These are phyloP conservation scores for Alternaria solani DNA, from an alignment of 2,329 filamentous ascomycete genomes.

Conservation along the genomic window DNA sequence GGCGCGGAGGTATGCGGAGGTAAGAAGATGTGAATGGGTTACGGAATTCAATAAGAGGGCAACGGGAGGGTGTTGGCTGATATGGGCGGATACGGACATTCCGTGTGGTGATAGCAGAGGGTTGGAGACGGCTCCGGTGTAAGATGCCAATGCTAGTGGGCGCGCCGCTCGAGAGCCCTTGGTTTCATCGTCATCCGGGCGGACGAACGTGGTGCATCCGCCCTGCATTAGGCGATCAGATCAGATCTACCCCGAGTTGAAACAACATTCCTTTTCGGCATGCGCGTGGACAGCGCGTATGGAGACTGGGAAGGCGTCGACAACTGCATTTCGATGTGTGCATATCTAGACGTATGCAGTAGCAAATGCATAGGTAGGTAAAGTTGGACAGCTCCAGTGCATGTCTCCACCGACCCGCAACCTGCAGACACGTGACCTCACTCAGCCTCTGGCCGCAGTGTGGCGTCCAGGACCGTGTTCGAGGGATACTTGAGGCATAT, in stretches of 20 bases:
- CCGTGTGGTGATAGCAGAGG: constrained; percentile 8
- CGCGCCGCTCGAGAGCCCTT: constrained; percentile 13
- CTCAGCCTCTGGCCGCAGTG: constrained; percentile 9
- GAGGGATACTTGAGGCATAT: constrained; percentile 15
- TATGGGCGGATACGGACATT: constrained; percentile 17
- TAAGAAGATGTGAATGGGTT: constrained; percentile 6
- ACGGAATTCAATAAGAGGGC: background rate
- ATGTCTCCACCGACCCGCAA: background rate
- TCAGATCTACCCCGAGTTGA: constrained; percentile 4
- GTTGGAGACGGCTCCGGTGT: constrained; percentile 11
- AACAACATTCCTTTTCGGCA: background rate
- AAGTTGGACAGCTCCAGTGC: background rate
- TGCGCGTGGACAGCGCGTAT: background rate
- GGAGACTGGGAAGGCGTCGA: background rate
- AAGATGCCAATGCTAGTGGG: constrained; percentile 23
- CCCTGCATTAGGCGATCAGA: constrained; percentile 18
- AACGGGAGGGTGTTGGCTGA: constrained; percentile 10
- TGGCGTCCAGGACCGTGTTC: constrained; percentile 1
- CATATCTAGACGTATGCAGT: background rate
- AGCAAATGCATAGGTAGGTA: background rate
- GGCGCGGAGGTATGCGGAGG: constrained; percentile 21
- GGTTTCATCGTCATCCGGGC: constrained; percentile 34
- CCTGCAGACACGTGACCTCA: constrained; percentile 4
- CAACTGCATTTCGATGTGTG: background rate
- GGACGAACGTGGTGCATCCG: constrained; percentile 23